Conservation (phyloP, 148 eudicot species). For the Amaranthus palmeri region DNA sequence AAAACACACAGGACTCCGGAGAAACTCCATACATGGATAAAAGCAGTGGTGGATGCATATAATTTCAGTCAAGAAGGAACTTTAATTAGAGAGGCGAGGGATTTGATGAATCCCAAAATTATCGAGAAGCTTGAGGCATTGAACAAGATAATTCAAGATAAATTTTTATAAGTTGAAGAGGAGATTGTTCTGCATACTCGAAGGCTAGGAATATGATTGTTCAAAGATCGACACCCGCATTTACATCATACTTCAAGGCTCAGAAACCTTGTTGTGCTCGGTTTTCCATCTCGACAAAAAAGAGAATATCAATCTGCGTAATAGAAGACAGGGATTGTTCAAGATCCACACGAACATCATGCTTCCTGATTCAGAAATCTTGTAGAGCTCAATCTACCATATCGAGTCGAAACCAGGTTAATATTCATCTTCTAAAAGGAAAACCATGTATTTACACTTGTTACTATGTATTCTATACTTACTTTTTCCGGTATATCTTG, state of each 20-base stretch:
- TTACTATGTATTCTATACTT: too few species aligned
- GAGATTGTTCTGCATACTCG: background rate
- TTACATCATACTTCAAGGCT: too few species aligned
- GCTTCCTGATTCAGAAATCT: background rate
- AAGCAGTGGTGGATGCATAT: constrained; percentile 62
- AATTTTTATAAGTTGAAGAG: constrained; percentile 51
- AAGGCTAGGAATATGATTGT: too few species aligned
- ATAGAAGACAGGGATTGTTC: background rate
- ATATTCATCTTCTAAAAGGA: background rate
- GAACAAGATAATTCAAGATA: constrained; percentile 57
- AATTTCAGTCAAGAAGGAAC: constrained; percentile 76
- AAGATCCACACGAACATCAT: background rate
- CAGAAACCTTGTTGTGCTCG: too few species aligned
- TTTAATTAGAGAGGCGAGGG: constrained; percentile 63
- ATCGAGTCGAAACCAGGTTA: background rate
- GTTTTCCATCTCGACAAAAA: too few species aligned
- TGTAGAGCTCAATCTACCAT: background rate
- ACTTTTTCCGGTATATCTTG: too few species aligned
- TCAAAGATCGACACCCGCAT: too few species aligned
- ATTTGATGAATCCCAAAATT: constrained; percentile 61
- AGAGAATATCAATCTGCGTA: too few species aligned
- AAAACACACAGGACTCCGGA: constrained; percentile 69
- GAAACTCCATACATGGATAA: constrained; percentile 57
- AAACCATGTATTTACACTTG: background rate
- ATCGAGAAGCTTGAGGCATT: constrained; percentile 60